A percentile compares a stretch with the other conserved stretches of the same genome.
Conservation (phyloP, 192 early-diverging fungal species). For the Entrophospora sp. region DNA sequence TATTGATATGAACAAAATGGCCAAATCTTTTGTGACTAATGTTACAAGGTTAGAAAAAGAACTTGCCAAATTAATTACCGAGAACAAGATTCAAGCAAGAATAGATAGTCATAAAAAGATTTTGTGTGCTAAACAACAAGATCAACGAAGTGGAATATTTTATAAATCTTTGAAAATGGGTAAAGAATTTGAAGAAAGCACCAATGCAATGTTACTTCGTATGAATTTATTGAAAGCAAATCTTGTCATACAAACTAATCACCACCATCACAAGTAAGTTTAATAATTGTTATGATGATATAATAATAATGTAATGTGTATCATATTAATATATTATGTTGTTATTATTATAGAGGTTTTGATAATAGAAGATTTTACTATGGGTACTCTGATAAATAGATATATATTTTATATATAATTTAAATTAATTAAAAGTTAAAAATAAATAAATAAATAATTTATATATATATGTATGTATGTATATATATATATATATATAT, state of each 20-base stretch:
- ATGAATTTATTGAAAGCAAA: conserved; percentile 53
- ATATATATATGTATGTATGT: too few species aligned
- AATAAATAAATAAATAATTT: too few species aligned
- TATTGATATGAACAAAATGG: conserved; percentile 75
- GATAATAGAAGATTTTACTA: too few species aligned
- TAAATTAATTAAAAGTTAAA: too few species aligned
- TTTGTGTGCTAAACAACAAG: conserved; percentile 54
- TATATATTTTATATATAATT: too few species aligned
- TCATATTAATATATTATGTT: too few species aligned
- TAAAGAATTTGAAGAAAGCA: conserved; percentile 54
- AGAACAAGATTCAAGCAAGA: conserved; percentile 61
- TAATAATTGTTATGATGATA: too few species aligned
- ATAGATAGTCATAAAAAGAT: conserved; percentile 88
- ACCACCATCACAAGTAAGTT: too few species aligned
- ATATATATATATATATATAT: too few species aligned
- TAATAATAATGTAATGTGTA: too few species aligned
- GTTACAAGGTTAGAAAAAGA: conserved; percentile 59
- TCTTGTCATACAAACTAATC: conserved; percentile 28
- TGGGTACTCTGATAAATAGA: too few species aligned
- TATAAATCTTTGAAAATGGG: conserved; percentile 56
- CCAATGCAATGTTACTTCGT: conserved; percentile 53
- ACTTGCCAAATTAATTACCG: conserved; percentile 59
- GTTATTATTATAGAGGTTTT: too few species aligned
- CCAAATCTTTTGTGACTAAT: conserved; percentile 53
- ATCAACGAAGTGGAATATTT: conserved; percentile 61